Conservation (phyloP, 208 protist species). For the Acanthamoeba triangularis region DNA sequence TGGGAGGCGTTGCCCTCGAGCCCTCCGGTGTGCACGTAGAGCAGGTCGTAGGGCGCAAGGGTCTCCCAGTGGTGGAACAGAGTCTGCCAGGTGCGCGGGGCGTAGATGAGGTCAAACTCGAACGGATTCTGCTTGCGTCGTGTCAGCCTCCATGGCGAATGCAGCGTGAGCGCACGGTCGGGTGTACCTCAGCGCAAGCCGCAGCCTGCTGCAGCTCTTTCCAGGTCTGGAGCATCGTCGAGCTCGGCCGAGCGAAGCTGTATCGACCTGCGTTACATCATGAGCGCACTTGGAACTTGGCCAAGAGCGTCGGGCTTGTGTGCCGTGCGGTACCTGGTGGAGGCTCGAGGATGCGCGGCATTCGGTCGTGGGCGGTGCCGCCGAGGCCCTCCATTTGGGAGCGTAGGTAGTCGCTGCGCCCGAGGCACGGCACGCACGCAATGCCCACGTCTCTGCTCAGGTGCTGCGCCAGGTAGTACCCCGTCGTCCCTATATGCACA, state of each 20-base stretch:
- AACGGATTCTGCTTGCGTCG: neutral
- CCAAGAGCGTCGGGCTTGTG: neutral
- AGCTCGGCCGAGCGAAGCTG: too few relatives aligned
- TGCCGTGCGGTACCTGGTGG: neutral
- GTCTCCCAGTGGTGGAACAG: neutral
- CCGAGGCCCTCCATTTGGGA: neutral
- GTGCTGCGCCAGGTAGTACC: neutral
- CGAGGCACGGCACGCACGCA: neutral
- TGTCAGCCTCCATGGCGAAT: neutral
- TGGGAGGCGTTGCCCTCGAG: neutral
- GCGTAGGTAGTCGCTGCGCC: neutral
- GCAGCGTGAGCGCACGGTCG: neutral
- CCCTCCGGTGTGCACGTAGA: neutral
- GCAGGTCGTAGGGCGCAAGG: neutral
- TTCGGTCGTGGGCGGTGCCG: neutral
- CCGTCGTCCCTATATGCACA: neutral
- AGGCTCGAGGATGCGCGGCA: constrained; percentile 2
- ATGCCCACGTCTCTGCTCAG: neutral
- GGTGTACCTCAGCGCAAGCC: neutral
- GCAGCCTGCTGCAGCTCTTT: neutral
- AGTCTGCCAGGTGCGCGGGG: neutral
- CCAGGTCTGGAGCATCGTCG: too few relatives aligned
- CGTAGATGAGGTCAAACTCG: neutral
- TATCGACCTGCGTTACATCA: neutral
- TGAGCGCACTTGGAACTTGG: neutral